Conservation (phyloP, 1,139 yeast species). For the Geotrichum siamense region DNA sequence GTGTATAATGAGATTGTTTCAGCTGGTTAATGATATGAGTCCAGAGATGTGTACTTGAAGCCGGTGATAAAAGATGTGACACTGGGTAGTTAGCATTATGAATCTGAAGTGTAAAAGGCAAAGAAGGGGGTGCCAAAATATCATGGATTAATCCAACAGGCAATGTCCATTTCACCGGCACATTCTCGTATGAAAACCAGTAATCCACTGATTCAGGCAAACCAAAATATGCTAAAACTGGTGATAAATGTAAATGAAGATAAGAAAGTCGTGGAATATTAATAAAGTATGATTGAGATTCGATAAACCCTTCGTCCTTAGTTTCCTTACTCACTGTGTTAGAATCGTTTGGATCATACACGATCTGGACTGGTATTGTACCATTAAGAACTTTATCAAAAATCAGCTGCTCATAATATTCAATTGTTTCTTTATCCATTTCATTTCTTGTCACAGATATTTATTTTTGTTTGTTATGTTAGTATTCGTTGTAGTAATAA, state of each 20-base stretch:
- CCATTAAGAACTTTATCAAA: not conserved
- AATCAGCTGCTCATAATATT: not conserved
- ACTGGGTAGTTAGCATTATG: constrained; percentile 45
- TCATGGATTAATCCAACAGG: constrained; percentile 74
- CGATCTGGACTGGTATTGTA: not conserved
- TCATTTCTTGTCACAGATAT: constrained; percentile 1
- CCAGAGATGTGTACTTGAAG: not conserved
- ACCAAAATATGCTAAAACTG: constrained; percentile 42
- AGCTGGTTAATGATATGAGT: not conserved
- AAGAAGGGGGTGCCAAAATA: constrained; percentile 33
- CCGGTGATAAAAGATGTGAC: not conserved
- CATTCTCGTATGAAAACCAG: constrained; percentile 66
- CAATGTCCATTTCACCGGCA: constrained; percentile 67
- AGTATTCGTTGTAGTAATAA: not conserved
- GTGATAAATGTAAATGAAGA: constrained; percentile 44
- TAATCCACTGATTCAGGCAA: constrained; percentile 37
- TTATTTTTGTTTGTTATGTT: too few relatives aligned
- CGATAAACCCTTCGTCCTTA: constrained; percentile 3
- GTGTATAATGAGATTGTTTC: constrained; percentile 48
- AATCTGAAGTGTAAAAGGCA: constrained; percentile 30
- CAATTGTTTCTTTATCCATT: constrained; percentile 1
- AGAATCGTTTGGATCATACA: constrained; percentile 20
- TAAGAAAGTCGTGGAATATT: constrained; percentile 47
- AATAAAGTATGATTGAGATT: constrained; percentile 20
- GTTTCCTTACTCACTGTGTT: constrained; percentile 42